phyloP scores from a whole-genome alignment of 257 asterid genomes.

The Forsythia viridissima region DNA sequence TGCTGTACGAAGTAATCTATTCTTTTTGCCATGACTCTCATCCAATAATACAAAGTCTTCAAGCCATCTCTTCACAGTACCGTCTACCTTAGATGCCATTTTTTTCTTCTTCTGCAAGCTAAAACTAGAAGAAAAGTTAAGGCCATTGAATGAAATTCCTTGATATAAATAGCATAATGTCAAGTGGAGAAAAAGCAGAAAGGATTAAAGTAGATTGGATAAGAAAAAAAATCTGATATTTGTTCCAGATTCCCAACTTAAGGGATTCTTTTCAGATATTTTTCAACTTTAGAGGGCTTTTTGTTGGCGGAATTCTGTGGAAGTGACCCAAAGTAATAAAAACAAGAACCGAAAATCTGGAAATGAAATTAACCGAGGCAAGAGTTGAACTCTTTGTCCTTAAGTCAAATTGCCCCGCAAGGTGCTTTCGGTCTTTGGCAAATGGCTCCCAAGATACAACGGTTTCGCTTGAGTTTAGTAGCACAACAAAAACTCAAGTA shows the following conservation, averaged over 20 bases:
- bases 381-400: too few species aligned
- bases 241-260: neutral
- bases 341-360: too few species aligned
- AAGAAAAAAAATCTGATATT: neutral
- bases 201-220: neutral
- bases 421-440: too few species aligned
- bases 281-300: neutral
- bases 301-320: too few species aligned
- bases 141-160: neutral
- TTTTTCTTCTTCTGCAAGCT: neutral
- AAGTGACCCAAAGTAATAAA: too few species aligned
- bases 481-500: too few species aligned
- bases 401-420: too few species aligned
- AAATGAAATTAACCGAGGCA: too few species aligned
- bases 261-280: slow-evolving; percentile 16
- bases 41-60: slow-evolving; percentile 31
- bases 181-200: neutral
- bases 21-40: slow-evolving; percentile 20
- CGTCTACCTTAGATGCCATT: slow-evolving; percentile 31
- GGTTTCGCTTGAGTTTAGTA: too few species aligned
- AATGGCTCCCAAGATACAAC: too few species aligned
- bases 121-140: neutral
- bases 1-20: neutral
- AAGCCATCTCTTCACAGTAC: slow-evolving; percentile 9
- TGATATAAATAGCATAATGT: neutral